Conservation (phyloP, 2,329 filamentous ascomycete genomes). For the Aspergillus proliferans region DNA sequence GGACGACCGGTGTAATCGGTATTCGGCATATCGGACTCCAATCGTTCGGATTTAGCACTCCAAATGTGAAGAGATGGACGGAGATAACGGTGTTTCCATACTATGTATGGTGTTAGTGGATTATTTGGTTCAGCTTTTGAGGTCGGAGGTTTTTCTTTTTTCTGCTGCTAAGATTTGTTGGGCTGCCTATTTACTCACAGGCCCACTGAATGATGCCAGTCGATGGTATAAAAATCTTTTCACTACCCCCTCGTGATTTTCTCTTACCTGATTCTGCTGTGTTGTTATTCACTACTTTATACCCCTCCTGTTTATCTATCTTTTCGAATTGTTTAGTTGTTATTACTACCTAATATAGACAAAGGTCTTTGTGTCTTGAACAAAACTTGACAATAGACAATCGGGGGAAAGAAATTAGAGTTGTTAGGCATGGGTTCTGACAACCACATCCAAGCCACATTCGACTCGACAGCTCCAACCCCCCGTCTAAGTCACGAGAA, state of each 20-base stretch:
- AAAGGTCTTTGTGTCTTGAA: too few species aligned
- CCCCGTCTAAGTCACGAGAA: slow-evolving; percentile 4
- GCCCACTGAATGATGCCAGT: neutral
- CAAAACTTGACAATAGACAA: too few species aligned
- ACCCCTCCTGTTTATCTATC: neutral
- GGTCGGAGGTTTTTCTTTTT: neutral
- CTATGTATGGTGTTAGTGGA: too few species aligned
- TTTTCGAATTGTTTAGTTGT: neutral
- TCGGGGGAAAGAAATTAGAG: neutral
- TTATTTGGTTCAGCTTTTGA: neutral
- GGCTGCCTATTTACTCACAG: neutral
- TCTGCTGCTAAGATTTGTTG: neutral
- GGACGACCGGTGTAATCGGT: too few species aligned
- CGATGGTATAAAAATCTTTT: neutral
- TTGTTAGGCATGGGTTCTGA: slow-evolving; percentile 1
- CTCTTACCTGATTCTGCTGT: neutral
- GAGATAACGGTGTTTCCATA: too few species aligned
- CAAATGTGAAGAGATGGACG: too few species aligned
- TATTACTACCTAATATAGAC: too few species aligned
- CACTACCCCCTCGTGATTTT: neutral
- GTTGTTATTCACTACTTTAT: neutral
- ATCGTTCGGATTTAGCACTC: too few species aligned
- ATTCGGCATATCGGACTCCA: too few species aligned
- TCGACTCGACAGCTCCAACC: slow-evolving; percentile 2
- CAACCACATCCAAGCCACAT: slow-evolving; percentile 1